phyloP scores from a whole-genome alignment of 2,329 filamentous ascomycete genomes.

The Trichoderma sp. region DNA sequence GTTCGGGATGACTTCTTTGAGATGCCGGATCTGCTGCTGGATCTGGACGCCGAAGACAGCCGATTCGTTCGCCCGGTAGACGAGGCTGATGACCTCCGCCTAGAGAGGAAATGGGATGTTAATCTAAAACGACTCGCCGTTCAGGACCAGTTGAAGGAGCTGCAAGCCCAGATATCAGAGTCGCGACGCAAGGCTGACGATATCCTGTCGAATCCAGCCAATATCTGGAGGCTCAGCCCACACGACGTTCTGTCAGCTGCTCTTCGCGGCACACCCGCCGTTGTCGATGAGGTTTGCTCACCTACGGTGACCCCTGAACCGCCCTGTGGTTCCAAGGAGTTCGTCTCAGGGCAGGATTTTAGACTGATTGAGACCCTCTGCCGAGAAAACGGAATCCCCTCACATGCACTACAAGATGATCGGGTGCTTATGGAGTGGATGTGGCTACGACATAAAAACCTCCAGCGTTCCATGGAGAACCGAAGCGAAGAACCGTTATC shows the following conservation, averaged over 20 bases:
- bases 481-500: slow-evolving; percentile 9
- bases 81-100: slow-evolving; percentile 39
- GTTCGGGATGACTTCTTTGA: slow-evolving; percentile 40
- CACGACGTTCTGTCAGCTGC: slow-evolving; percentile 48
- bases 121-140: slow-evolving; percentile 32
- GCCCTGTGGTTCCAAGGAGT: background rate
- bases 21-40: slow-evolving; percentile 48
- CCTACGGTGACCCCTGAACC: background rate
- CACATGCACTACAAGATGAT: slow-evolving; percentile 34
- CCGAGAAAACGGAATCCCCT: slow-evolving; percentile 37
- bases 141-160: slow-evolving; percentile 32
- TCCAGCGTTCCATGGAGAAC: slow-evolving; percentile 24
- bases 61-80: slow-evolving; percentile 46
- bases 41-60: slow-evolving; percentile 54
- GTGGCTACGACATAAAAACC: slow-evolving; percentile 32
- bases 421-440: slow-evolving; percentile 42
- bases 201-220: slow-evolving; percentile 31
- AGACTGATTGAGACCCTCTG: slow-evolving; percentile 30
- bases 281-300: background rate
- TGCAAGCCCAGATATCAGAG: slow-evolving; percentile 36
- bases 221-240: slow-evolving; percentile 44
- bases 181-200: slow-evolving; percentile 34
- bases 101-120: slow-evolving; percentile 36
- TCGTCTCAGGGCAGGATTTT: background rate
- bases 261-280: slow-evolving; percentile 34